Conservation (phyloP, 2,329 filamentous ascomycete species). For the Nannizzia gypsea region DNA sequence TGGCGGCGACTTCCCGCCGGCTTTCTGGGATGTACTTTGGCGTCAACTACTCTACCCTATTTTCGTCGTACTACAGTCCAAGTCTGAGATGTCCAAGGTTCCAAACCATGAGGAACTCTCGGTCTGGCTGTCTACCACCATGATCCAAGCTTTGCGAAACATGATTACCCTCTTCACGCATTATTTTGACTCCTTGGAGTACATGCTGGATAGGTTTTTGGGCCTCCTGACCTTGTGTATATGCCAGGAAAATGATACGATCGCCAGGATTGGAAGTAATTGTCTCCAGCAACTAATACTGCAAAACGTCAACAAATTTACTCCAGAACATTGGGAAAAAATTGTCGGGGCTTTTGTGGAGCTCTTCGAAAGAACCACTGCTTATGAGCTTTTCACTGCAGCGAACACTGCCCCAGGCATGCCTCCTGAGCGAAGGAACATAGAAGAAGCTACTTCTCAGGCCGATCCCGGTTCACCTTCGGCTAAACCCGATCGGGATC, state of each 20-base stretch:
- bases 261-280: constrained; percentile 94
- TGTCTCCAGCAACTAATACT: constrained; percentile 93
- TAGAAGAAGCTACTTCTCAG: constrained; percentile 18
- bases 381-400: constrained; percentile 90
- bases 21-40: constrained; percentile 99
- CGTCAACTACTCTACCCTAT: constrained; percentile 93
- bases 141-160: constrained; percentile 96
- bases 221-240: constrained; percentile 92
- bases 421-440: constrained; percentile 19
- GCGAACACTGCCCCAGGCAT: constrained; percentile 39
- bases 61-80: constrained; percentile 93
- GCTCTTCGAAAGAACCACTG: constrained; percentile 86
- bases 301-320: constrained; percentile 91
- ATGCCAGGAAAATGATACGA: constrained; percentile 97
- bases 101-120: constrained; percentile 93
- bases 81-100: constrained; percentile 91
- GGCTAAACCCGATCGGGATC: constrained; percentile 21
- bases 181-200: constrained; percentile 90
- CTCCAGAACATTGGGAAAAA: constrained; percentile 76
- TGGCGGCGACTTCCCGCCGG: constrained; percentile 77
- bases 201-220: constrained; percentile 96
- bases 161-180: constrained; percentile 99
- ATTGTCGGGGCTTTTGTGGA: constrained; percentile 94
- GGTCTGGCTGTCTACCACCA: constrained; percentile 96
- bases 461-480: constrained; percentile 16